Evolutionary conservation across 306 rosid species (phyloP).

Genomic region (Cicer bijugum): DNA sequence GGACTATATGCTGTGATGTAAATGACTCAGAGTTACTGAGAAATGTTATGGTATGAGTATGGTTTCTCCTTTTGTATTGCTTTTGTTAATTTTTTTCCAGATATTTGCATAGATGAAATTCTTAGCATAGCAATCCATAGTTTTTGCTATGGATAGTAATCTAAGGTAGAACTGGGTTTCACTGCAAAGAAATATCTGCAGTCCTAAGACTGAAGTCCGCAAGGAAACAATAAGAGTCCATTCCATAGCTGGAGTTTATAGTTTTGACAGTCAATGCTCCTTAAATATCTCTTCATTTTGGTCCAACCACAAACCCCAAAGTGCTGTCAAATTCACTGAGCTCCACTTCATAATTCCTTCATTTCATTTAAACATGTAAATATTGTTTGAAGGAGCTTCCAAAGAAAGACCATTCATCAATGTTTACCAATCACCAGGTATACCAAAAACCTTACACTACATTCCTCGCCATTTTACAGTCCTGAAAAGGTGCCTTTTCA

Average conservation of each 20-base stretch:
- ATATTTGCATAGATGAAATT: slow-evolving; percentile 36
- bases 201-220: slow-evolving; percentile 18
- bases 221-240: slow-evolving; percentile 12
- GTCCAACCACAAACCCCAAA: slow-evolving; percentile 14
- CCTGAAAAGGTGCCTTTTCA: slow-evolving; percentile 7
- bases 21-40: slow-evolving; percentile 78
- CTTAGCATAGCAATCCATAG: background rate
- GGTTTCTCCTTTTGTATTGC: slow-evolving; percentile 33
- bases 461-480: slow-evolving; percentile 7
- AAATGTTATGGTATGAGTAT: slow-evolving; percentile 75
- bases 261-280: background rate
- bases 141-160: slow-evolving; percentile 2
- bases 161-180: slow-evolving; percentile 32
- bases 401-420: background rate
- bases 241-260: slow-evolving; percentile 15
- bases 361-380: slow-evolving; percentile 6
- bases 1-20: slow-evolving; percentile 83
- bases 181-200: slow-evolving; percentile 32
- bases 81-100: slow-evolving; percentile 23
- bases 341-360: slow-evolving; percentile 2
- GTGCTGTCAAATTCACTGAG: slow-evolving; percentile 1
- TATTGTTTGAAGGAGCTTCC: slow-evolving; percentile 11
- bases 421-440: background rate
- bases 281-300: slow-evolving; percentile 20
- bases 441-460: slow-evolving; percentile 20